Percentiles rank a stretch among this genome's conserved stretches.
Evolutionary conservation across 2,329 filamentous ascomycete genomes (phyloP).

Genomic region (Pezicula radicicola): DNA sequence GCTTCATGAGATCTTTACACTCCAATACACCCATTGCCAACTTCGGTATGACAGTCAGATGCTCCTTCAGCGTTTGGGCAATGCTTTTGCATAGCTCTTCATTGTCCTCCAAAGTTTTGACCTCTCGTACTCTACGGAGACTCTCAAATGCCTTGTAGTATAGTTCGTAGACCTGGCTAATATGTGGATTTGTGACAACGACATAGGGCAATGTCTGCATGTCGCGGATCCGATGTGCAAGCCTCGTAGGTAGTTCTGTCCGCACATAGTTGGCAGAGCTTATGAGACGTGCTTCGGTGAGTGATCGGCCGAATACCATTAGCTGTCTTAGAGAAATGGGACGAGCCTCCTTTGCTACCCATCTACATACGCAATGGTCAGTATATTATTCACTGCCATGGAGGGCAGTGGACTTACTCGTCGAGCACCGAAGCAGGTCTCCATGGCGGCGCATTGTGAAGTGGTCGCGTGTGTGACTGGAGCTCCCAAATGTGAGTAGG

Average conservation of each 20-base stretch:
- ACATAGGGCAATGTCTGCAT: slow-evolving; percentile 97
- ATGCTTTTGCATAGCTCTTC: slow-evolving; percentile 81
- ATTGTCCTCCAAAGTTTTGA: slow-evolving; percentile 86
- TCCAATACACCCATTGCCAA: slow-evolving; percentile 93
- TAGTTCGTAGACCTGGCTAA: slow-evolving; percentile 91
- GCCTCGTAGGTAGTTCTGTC: slow-evolving; percentile 83
- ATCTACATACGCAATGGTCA: slow-evolving; percentile 50
- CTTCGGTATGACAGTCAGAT: slow-evolving; percentile 90
- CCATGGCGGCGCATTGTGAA: slow-evolving; percentile 44
- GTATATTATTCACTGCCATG: not conserved
- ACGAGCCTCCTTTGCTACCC: slow-evolving; percentile 86
- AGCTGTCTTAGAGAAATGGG: slow-evolving; percentile 96
- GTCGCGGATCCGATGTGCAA: slow-evolving; percentile 91
- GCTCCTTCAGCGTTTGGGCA: slow-evolving; percentile 75
- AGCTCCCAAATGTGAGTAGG: slow-evolving; percentile 4
- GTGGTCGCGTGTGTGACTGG: slow-evolving; percentile 7
- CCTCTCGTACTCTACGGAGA: slow-evolving; percentile 79
- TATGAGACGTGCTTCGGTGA: slow-evolving; percentile 85
- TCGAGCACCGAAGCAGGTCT: slow-evolving; percentile 62
- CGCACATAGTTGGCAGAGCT: slow-evolving; percentile 97
- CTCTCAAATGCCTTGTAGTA: slow-evolving; percentile 97
- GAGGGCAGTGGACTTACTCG: slow-evolving; percentile 42
- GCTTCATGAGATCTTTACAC: slow-evolving; percentile 77
- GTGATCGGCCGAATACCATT: slow-evolving; percentile 92
- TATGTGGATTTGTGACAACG: slow-evolving; percentile 91